Evolutionary conservation across 768 basidiomycete genomes (phyloP), one percentile per base, ranked within the genome.

Genomic region (Mycena latifolia): DNA sequence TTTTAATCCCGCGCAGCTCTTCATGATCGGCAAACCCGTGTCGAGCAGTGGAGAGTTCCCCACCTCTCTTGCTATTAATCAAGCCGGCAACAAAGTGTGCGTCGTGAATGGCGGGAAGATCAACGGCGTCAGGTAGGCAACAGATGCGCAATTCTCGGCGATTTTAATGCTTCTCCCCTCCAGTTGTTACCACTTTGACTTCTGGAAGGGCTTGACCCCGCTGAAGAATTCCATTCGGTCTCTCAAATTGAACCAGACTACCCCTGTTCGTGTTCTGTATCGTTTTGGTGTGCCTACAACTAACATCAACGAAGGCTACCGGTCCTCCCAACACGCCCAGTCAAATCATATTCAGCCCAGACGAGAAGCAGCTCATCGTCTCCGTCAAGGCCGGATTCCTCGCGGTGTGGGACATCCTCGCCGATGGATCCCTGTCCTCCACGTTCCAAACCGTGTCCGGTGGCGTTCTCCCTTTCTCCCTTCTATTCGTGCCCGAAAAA

Each of bases 41-140:
- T 73, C 73, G 7, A 76, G 73, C 12, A 77, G 75, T 33, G 81
- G 81, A 22, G 80, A 82, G 55, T 82, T 81, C 72, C 80, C 80
- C 14, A 74, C 76, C 50, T 78, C 80, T 4, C 55, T 82, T 22
- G 75, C 77, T 2, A 75, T 80, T 64, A 79, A 78, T 66, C 60
- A 65, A 25, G 72, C 72, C 27, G 78, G 76, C 18, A 74, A 61
- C 52, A 71, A 66, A 7, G 69, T 78, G 6, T 82, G 80, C 50
- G 78, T 75, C 4, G 69, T 80, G 27, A 81, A 82, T 58, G 79
- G 78, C 39, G 81, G 81, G 14, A 64, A 60, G 46, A 71, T 75
- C 31, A 80, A 79, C 66, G 76, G 77, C 24, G 79, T 82, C 17
- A 72, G 74, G 77, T 80, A 51, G 11, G 76, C 75, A 45, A 24